These are phyloP conservation scores for Stygiomarasmius scandens DNA, from an alignment of 1,284 basidiomycete species.

Conservation along the genomic window DNA sequence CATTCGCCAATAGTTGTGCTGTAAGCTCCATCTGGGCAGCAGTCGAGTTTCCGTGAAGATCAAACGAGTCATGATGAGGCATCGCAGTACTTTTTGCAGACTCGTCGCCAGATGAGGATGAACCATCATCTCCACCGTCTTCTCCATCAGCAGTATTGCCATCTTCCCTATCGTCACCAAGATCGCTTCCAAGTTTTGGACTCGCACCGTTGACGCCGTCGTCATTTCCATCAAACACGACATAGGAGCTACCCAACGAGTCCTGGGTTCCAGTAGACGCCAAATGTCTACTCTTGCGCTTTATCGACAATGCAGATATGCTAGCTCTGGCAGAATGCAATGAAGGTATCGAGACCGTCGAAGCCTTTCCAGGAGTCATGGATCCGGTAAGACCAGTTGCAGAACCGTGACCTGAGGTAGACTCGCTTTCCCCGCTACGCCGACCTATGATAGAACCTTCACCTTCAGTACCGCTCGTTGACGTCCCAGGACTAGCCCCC, in stretches of 20 bases:
- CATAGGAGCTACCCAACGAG: neutral
- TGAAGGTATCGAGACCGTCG: neutral
- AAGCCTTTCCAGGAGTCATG: no score
- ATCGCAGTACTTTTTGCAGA: slow-evolving; percentile 42
- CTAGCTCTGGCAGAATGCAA: slow-evolving; percentile 9
- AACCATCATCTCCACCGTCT: slow-evolving; percentile 38
- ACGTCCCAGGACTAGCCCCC: neutral
- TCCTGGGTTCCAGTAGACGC: neutral
- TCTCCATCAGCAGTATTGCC: slow-evolving; percentile 27
- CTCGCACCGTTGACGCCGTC: neutral
- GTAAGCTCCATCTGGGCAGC: slow-evolving; percentile 83
- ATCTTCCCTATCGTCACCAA: slow-evolving; percentile 23
- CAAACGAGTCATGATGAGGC: slow-evolving; percentile 72
- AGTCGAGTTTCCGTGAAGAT: slow-evolving; percentile 76
- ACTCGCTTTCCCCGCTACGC: slow-evolving; percentile 36
- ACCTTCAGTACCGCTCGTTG: slow-evolving; percentile 20
- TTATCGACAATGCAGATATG: neutral
- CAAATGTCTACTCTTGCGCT: neutral
- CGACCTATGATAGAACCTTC: slow-evolving; percentile 16
- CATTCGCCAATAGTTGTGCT: slow-evolving; percentile 58
- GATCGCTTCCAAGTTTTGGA: neutral
- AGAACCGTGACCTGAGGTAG: slow-evolving; percentile 15
- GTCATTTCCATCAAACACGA: neutral
- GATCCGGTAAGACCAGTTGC: no score
- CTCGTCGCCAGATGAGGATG: slow-evolving; percentile 48